Evolutionary conservation across 768 basidiomycete genomes (phyloP), one percentile per base, ranked within the genome.

Genomic region (Dacryopinax primogenitus): DNA sequence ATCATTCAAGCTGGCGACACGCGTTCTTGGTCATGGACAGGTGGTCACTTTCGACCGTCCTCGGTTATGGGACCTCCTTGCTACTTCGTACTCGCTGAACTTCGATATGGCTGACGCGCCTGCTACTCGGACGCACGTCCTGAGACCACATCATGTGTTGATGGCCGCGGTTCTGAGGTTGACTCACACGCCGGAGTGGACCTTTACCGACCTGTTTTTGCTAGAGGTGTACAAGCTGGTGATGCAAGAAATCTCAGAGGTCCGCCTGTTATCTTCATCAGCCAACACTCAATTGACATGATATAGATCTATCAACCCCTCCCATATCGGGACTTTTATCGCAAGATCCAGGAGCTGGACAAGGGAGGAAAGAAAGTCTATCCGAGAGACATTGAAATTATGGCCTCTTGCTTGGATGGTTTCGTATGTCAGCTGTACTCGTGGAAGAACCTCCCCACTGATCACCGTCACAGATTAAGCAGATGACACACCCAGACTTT

Each of bases 201-300:
- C 51, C 9, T 58, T 58, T 32, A 58, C 51, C 26, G 51, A 58
- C 18, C 26, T 58, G 51, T 58, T 58, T 30, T 30, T 58, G 21
- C 21, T 58, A 30, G 51, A 58, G 51, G 32, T 58, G 51, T 58
- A 58, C 51, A 58, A 58, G 51, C 51, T 58, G 4, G 51, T 58
- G 3, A 58, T 58, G 51, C 3, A 26, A 9, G 51, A 58, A 30
- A 58, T 58, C 51, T 58, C 51, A 15, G 51, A 58, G 51, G 51
- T 58, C 32, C 51, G 51, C 30, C 51, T 6, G 9, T 4, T 4
- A 23, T 32, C 11, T 28, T 15, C 51, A 18, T 18, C 51, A 9
- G 51, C 23, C 13, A 4, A 28, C 41, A 4, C 51, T 7, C 2
- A 7, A 13, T 58, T 6, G 32, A 58, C 51, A 3, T 4, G 51